These are phyloP conservation scores for Rickenella mellea DNA, from an alignment of 768 basidiomycete species.

Conservation along the genomic window DNA sequence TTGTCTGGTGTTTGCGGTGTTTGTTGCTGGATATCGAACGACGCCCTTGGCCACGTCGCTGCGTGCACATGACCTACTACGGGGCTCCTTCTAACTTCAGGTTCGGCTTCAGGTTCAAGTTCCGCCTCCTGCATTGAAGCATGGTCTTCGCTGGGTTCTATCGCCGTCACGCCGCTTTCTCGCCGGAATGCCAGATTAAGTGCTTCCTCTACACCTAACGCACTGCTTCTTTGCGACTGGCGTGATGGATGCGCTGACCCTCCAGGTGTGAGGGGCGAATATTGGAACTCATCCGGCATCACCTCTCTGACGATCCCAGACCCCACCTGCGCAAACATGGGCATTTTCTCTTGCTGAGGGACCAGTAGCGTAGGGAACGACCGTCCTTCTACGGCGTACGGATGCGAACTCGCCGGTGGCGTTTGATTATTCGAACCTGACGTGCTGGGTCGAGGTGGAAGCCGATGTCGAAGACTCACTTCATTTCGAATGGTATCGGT, in stretches of 20 bases:
- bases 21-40: too few relatives aligned
- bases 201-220: constrained; percentile 53
- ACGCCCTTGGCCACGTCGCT: too few relatives aligned
- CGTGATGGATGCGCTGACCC: constrained; percentile 14
- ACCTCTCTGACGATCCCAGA: constrained; percentile 29
- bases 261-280: constrained; percentile 26
- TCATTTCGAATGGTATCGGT: constrained; percentile 13
- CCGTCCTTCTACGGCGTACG: constrained; percentile 8
- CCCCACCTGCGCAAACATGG: constrained; percentile 19
- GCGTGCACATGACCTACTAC: too few relatives aligned
- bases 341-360: not conserved
- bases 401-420: constrained; percentile 8
- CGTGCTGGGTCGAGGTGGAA: constrained; percentile 21
- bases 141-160: constrained; percentile 38
- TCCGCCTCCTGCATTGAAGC: too few relatives aligned
- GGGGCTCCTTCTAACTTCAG: too few relatives aligned
- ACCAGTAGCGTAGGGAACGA: not conserved
- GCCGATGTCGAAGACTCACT: constrained; percentile 25
- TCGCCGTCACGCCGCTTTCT: constrained; percentile 32
- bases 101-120: too few relatives aligned
- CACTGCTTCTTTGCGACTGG: constrained; percentile 30
- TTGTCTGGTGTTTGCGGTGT: too few relatives aligned
- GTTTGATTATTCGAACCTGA: not conserved
- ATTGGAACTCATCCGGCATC: constrained; percentile 33
- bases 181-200: constrained; percentile 31